Evolutionary conservation across 1,284 basidiomycete genomes (phyloP).

Genomic region (Stygiomarasmius scandens): DNA sequence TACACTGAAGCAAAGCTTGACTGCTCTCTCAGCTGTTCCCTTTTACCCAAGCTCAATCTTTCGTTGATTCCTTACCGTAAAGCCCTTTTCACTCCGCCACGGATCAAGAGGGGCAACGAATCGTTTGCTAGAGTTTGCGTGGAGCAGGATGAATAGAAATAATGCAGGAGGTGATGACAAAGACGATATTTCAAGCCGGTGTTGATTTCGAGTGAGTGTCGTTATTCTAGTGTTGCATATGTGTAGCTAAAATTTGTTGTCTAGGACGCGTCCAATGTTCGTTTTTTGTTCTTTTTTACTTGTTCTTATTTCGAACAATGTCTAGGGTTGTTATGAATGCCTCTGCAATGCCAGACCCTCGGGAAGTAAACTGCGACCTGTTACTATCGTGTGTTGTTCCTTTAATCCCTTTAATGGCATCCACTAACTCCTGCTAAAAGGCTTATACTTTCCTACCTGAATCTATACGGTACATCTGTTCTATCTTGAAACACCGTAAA

Average conservation of each 20-base stretch:
- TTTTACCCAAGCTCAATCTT: too few relatives aligned
- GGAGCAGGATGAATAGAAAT: conserved; percentile 41
- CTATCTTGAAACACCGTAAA: background rate
- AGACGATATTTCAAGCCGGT: conserved; percentile 83
- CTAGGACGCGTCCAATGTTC: conserved; percentile 82
- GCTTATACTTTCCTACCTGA: conserved; percentile 73
- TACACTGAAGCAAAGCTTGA: too few relatives aligned
- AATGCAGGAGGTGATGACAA: conserved; percentile 66
- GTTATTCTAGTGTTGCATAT: too few relatives aligned
- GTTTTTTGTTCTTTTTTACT: conserved; percentile 28
- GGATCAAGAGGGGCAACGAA: conserved; percentile 33
- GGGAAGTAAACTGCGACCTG: conserved; percentile 76
- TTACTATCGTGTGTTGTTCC: conserved; percentile 62
- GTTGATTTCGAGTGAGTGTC: conserved; percentile 81
- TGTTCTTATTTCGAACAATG: background rate
- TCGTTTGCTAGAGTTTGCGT: conserved; percentile 4
- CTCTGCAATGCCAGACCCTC: conserved; percentile 78
- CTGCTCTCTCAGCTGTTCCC: too few relatives aligned
- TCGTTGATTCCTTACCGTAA: conserved; percentile 19
- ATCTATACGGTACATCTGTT: conserved; percentile 69
- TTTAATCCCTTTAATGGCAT: conserved; percentile 9
- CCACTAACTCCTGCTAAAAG: conserved; percentile 35
- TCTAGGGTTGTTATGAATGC: conserved; percentile 80
- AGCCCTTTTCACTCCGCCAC: conserved; percentile 40
- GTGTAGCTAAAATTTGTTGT: conserved; percentile 22